Conservation (phyloP, 192 early-diverging fungal species). For the Mortierella hygrophila region DNA sequence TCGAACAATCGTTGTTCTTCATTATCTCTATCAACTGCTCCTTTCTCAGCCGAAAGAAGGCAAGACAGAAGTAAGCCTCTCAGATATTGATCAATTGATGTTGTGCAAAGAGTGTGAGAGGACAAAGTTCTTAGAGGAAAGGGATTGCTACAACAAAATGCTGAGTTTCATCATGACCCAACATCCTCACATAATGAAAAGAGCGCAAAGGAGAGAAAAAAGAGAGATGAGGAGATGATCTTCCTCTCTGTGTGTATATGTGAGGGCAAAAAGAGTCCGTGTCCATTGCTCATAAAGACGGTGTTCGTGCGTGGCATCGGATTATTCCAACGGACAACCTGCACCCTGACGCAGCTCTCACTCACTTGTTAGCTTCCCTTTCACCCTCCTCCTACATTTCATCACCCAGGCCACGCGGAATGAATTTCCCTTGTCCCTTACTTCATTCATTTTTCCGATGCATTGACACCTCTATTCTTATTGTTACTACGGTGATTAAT, state of each 20-base stretch:
- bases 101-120: neutral
- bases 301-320: neutral
- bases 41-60: neutral
- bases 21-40: neutral
- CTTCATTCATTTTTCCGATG: neutral
- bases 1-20: neutral
- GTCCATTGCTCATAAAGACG: slow-evolving; percentile 6
- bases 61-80: neutral
- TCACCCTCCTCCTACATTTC: neutral
- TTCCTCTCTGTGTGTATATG: neutral
- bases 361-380: neutral
- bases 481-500: neutral
- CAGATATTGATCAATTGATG: neutral
- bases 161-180: slow-evolving; percentile 1
- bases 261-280: neutral
- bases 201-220: neutral
- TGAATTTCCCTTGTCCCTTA: neutral
- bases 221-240: neutral
- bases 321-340: neutral
- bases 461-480: neutral
- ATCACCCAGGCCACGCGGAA: neutral
- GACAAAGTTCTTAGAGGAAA: neutral
- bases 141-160: neutral
- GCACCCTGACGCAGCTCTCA: neutral
- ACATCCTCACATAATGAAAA: neutral